These are phyloP conservation scores for Boechera stricta DNA, from an alignment of 345 rosid genomes.

Conservation along the genomic window DNA sequence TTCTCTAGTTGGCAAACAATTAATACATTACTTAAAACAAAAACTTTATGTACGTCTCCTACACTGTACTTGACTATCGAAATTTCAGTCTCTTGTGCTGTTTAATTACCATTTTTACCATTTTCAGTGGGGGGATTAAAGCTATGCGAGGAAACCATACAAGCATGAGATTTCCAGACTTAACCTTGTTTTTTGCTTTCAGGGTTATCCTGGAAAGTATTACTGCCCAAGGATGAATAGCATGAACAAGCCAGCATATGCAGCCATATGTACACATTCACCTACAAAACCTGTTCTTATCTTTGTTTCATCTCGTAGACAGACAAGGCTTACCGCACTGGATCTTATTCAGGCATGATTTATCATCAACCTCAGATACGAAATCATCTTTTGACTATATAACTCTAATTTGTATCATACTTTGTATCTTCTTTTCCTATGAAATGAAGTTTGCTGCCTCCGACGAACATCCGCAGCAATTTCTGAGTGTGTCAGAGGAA, in stretches of 20 bases:
- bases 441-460: slow-evolving; percentile 82
- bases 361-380: slow-evolving; percentile 29
- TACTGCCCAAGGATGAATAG: slow-evolving; percentile 97
- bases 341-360: slow-evolving; percentile 89
- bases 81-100: neutral
- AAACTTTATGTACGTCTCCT: neutral
- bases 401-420: slow-evolving; percentile 19
- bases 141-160: slow-evolving; percentile 18
- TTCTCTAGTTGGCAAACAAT: slow-evolving; percentile 21
- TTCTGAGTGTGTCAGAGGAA: slow-evolving; percentile 84
- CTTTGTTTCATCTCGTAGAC: slow-evolving; percentile 97
- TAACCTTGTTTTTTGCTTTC: slow-evolving; percentile 39
- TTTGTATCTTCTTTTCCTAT: slow-evolving; percentile 28
- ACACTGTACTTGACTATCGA: slow-evolving; percentile 16
- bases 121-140: slow-evolving; percentile 17
- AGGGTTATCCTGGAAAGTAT: slow-evolving; percentile 98
- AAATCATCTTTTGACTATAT: slow-evolving; percentile 10
- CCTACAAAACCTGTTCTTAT: slow-evolving; percentile 96
- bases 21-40: slow-evolving; percentile 4
- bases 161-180: slow-evolving; percentile 24
- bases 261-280: slow-evolving; percentile 97
- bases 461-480: slow-evolving; percentile 94
- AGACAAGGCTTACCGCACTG: slow-evolving; percentile 96
- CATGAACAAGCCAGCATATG: slow-evolving; percentile 99
- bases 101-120: slow-evolving; percentile 22